Base-by-base conservation (phyloP, 306 rosid genomes). In the Trifolium repens region DNA sequence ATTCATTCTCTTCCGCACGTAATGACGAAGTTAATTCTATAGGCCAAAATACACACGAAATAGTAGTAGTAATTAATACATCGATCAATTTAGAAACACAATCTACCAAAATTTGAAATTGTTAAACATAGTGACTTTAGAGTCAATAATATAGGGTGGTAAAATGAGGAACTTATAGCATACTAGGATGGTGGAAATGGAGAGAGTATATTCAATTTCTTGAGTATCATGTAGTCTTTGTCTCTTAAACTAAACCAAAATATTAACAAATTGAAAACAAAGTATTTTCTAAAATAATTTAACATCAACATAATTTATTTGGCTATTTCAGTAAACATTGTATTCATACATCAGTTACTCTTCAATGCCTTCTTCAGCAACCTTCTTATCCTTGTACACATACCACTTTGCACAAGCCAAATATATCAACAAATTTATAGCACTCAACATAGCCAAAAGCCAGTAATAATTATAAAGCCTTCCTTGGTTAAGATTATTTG, bases 401-500 rank as follows among this genome's bases (percentile, higher is more conserved):
- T 94, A 94, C 96, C 96, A 85, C 5, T 87, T 85, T 5, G 98
- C 93, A 88, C 84, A 89, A 76, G 71, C 75, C 75, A 87, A 81
- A 69, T 82, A 94, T 1, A 90, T 12, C 2, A 76, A 37, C 15
- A 91, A 74, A 83, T 94, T 94, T 19, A 91, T 54, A 63, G 69
- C 87, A 86, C 97, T 84, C 44, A 94, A 35, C 12, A 85, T 49
- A 11, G 92, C 90, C 87, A 94, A 64, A 52, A 91, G 91, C 98
- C 96, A 91, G 39, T 91, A 94, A 43, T 91, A 94, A 54, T 91
- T 34, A 47, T 85, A 84, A 55, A 94, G 98, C 90, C 73, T 94
- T 60, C 98, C 98, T 62, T 81, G 67, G 77, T 90, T 89, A 5
- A 90, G 89, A 64, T 94, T 87, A 64, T 94, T 85, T 0, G 97